Percentiles rank a stretch among this genome's conserved stretches.
Evolutionary conservation across 1,284 basidiomycete genomes (phyloP).

Genomic region (Boletus sp.): DNA sequence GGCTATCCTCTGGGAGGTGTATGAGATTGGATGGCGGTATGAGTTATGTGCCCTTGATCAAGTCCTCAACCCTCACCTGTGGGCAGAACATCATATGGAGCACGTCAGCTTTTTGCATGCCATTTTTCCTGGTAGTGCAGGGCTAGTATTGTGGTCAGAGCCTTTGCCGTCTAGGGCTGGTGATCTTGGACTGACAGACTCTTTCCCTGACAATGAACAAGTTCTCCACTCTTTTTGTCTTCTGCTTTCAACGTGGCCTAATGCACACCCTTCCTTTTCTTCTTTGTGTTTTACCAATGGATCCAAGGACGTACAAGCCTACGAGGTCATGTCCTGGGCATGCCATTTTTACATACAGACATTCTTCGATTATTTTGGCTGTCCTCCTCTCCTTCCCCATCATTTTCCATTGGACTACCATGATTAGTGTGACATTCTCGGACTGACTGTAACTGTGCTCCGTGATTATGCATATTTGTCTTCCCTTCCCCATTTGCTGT

Average conservation of each 20-base stretch:
- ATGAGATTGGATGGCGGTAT: background rate
- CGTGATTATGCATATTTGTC: background rate
- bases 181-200: background rate
- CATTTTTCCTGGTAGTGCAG: background rate
- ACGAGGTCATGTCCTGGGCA: background rate
- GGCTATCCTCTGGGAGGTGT: background rate
- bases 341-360: conserved; percentile 1
- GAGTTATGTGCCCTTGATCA: background rate
- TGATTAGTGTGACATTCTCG: background rate
- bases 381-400: background rate
- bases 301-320: background rate
- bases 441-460: background rate
- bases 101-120: background rate
- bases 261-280: background rate
- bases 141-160: background rate
- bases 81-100: background rate
- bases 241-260: background rate
- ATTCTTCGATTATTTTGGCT: background rate
- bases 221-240: background rate
- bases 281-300: background rate
- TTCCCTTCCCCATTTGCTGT: no score
- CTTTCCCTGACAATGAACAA: background rate
- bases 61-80: background rate
- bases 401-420: background rate
- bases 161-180: background rate